A percentile compares a stretch with the other conserved stretches of the same genome.
These are phyloP conservation scores for Didymellaceae sp. DNA, from an alignment of 2,329 filamentous ascomycete species.

Conservation along the genomic window DNA sequence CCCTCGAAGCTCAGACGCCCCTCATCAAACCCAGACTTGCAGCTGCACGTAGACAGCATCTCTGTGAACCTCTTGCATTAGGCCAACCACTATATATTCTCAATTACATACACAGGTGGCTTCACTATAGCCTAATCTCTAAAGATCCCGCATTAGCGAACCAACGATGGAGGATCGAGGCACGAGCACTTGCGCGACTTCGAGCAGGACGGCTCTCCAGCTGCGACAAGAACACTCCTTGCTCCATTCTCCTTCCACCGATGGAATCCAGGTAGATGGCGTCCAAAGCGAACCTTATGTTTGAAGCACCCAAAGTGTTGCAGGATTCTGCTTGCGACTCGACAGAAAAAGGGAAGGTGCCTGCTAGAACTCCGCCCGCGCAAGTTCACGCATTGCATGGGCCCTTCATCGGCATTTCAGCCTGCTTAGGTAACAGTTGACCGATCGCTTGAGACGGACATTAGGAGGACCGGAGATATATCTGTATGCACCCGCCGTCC, in stretches of 20 bases:
- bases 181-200: conserved; percentile 14
- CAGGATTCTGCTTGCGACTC: no score
- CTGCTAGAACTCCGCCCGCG: no score
- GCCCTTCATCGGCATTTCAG: background rate
- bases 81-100: no score
- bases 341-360: no score
- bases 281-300: no score
- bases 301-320: no score
- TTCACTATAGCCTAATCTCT: conserved; percentile 2
- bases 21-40: no score
- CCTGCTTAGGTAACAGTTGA: background rate
- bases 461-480: conserved; percentile 9
- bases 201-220: conserved; percentile 5
- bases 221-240: conserved; percentile 16
- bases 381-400: no score
- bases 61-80: no score
- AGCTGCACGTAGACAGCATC: no score
- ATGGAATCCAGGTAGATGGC: conserved; percentile 4
- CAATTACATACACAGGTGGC: no score
- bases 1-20: background rate
- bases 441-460: conserved; percentile 5
- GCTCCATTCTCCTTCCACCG: conserved; percentile 9
- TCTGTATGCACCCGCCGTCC: conserved; percentile 6
- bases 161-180: background rate
- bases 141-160: background rate